Evolutionary conservation across 179 eudicot species (phyloP).

Genomic region (Patellifolia procumbens): DNA sequence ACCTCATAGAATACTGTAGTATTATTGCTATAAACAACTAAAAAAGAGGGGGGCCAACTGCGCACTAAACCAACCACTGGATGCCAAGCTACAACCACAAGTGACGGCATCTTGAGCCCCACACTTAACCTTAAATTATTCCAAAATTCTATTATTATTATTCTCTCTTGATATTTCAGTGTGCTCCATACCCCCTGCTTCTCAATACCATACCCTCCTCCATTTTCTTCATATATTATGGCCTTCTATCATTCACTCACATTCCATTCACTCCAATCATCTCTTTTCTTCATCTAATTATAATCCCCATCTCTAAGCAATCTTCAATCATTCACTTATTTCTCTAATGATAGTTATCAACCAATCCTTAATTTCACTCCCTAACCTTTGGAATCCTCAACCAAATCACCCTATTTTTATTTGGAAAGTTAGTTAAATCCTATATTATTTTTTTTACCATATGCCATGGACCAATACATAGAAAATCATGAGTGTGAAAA

Average conservation of each 20-base stretch:
- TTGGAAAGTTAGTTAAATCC: constrained; percentile 14
- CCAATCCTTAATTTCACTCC: constrained; percentile 10
- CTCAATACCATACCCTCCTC: constrained; percentile 13
- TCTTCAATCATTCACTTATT: constrained; percentile 8
- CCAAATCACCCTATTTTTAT: constrained; percentile 15
- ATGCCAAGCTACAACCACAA: constrained; percentile 21
- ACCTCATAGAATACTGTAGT: neutral
- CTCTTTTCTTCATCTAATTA: constrained; percentile 14
- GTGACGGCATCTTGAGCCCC: constrained; percentile 15
- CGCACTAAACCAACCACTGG: constrained; percentile 5
- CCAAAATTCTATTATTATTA: constrained; percentile 1
- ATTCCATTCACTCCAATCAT: constrained; percentile 5
- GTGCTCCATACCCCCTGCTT: constrained; percentile 13
- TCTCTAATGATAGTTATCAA: constrained; percentile 20
- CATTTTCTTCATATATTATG: neutral
- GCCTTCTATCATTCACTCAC: neutral
- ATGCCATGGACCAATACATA: constrained; percentile 21
- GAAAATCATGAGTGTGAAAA: constrained; percentile 13
- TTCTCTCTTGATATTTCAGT: constrained; percentile 24
- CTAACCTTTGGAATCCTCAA: neutral
- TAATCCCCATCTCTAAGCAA: neutral
- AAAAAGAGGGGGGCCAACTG: neutral
- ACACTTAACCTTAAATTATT: constrained; percentile 9
- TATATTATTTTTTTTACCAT: neutral
- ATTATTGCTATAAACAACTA: neutral